phyloP scores from a whole-genome alignment of 78 protist genomes.

The Paratrimastix pyriformis region DNA sequence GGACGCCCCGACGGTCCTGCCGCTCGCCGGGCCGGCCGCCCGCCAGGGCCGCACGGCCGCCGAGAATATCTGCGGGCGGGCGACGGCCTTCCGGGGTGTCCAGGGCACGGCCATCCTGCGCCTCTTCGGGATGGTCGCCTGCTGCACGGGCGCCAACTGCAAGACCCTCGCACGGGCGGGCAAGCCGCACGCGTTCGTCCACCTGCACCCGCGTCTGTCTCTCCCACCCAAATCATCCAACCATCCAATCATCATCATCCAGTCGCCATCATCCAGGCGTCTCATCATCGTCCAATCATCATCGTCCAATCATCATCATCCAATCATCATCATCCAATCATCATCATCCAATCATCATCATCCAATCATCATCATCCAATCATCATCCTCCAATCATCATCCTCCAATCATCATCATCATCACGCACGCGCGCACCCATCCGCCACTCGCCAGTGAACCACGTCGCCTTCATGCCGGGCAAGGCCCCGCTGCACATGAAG shows the following conservation, averaged over 20 bases:
- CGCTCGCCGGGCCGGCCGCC: conserved; percentile 51
- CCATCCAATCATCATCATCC: too few species aligned
- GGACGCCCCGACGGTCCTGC: conserved; percentile 1
- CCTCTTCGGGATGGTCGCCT: conserved; percentile 5
- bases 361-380: too few species aligned
- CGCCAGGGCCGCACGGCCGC: conserved; percentile 40
- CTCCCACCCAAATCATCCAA: not conserved
- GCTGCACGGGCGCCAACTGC: conserved; percentile 20
- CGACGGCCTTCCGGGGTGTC: conserved; percentile 11
- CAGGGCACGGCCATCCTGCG: conserved; percentile 23
- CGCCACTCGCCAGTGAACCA: not conserved
- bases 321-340: too few species aligned
- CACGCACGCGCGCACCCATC: not conserved
- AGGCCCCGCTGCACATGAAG: conserved; percentile 17
- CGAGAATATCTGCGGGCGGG: conserved; percentile 8
- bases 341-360: too few species aligned
- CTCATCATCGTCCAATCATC: too few species aligned
- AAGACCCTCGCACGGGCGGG: not conserved
- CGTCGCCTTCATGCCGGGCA: conserved; percentile 42
- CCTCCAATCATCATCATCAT: too few species aligned
- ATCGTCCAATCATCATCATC: too few species aligned
- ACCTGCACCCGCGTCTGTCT: conserved; percentile 4
- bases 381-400: too few species aligned
- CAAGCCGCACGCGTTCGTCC: not conserved
- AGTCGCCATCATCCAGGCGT: too few species aligned